A percentile compares a stretch with the other conserved stretches of the same genome.
Evolutionary conservation across 345 rosid genomes (phyloP).

Genomic region (Gossypioides kirkii): DNA sequence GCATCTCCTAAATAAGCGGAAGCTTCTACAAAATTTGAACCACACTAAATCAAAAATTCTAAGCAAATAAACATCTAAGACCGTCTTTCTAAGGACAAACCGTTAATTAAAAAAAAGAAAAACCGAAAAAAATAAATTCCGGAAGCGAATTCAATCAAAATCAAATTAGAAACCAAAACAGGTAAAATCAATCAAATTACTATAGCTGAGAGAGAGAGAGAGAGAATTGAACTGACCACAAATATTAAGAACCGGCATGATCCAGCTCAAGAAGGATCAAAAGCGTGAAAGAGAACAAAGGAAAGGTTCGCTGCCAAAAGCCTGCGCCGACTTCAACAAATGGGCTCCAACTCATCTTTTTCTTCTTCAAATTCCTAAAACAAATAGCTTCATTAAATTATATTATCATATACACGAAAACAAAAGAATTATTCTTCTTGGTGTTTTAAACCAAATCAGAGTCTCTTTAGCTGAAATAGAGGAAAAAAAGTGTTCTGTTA

Average conservation of each 20-base stretch:
- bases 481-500: no score
- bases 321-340: conserved; percentile 74
- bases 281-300: conserved; percentile 53
- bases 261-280: conserved; percentile 71
- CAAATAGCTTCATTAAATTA: not conserved
- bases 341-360: conserved; percentile 62
- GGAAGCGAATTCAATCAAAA: conserved; percentile 10
- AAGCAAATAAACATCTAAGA: not conserved
- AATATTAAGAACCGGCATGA: conserved; percentile 46
- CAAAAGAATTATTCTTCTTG: no score
- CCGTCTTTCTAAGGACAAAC: not conserved
- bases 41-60: not conserved
- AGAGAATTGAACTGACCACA: conserved; percentile 56
- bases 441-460: no score
- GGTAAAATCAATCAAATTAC: not conserved
- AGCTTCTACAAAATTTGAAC: not conserved
- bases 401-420: no score
- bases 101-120: not conserved
- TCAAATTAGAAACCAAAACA: not conserved
- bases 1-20: no score
- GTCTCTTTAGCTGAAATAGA: no score
- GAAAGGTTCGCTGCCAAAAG: conserved; percentile 63
- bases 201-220: not conserved
- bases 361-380: conserved; percentile 4
- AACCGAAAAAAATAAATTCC: not conserved